Percentiles rank a stretch among this genome's conserved stretches.
phyloP scores from a whole-genome alignment of 331 rosid species.

The Spiraea crenata region DNA sequence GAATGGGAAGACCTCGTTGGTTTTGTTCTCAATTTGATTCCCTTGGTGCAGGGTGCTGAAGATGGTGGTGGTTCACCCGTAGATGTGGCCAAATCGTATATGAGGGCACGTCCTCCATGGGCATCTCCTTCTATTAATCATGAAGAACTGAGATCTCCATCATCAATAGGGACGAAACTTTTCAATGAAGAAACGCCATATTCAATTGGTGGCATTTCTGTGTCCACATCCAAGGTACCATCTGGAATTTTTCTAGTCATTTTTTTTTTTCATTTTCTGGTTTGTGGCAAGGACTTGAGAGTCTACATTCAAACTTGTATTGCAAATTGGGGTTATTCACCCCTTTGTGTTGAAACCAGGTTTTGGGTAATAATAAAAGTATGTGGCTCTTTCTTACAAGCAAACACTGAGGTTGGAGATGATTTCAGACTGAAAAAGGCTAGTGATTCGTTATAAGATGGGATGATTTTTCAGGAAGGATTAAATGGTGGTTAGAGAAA shows the following conservation, averaged over 20 bases:
- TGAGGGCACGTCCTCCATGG: constrained; percentile 87
- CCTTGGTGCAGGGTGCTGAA: constrained; percentile 48
- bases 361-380: neutral
- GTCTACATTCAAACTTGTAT: neutral
- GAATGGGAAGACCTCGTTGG: neutral
- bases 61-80: constrained; percentile 78
- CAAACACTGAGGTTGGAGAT: neutral
- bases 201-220: constrained; percentile 53
- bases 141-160: constrained; percentile 42
- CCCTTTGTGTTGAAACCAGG: neutral
- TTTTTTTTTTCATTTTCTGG: neutral
- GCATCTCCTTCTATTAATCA: constrained; percentile 68
- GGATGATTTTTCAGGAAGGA: neutral
- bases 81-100: constrained; percentile 78
- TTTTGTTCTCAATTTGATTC: constrained; percentile 6
- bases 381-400: neutral
- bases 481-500: neutral
- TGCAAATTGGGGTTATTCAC: neutral
- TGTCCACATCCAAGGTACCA: constrained; percentile 63
- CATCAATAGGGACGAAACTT: constrained; percentile 53
- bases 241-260: constrained; percentile 6
- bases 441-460: neutral
- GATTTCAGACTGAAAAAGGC: neutral
- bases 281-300: constrained; percentile 1
- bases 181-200: constrained; percentile 61